Conservation (phyloP, 2,329 filamentous ascomycete genomes). For the Pseudocercospora fuligena region DNA sequence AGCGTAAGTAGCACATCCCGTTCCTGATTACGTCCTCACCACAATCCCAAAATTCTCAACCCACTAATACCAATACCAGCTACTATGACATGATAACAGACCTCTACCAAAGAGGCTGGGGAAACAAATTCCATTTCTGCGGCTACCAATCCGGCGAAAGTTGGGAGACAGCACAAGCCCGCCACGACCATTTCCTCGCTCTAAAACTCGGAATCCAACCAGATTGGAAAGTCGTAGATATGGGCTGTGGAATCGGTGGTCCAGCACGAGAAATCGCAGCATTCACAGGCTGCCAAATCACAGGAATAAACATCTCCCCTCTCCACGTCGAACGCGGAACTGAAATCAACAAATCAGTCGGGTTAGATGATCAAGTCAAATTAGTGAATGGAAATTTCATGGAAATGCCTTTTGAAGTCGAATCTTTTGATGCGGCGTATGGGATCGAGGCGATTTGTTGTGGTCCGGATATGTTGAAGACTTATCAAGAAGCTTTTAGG, state of each 20-base stretch:
- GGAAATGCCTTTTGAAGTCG: conserved; percentile 33
- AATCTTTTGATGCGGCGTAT: conserved; percentile 39
- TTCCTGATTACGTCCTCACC: too few relatives aligned
- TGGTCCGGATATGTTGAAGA: conserved; percentile 33
- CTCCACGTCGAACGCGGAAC: conserved; percentile 37
- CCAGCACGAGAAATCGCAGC: conserved; percentile 39
- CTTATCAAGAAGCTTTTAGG: conserved; percentile 37
- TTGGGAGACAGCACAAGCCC: conserved; percentile 80
- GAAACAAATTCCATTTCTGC: conserved; percentile 92
- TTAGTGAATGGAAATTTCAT: conserved; percentile 74
- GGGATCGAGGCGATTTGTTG: conserved; percentile 41
- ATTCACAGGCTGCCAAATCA: conserved; percentile 36
- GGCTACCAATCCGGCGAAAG: conserved; percentile 81
- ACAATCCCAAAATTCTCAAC: too few relatives aligned
- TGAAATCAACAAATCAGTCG: conserved; percentile 76
- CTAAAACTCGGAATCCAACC: conserved; percentile 30
- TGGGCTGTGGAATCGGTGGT: conserved; percentile 41
- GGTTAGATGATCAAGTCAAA: conserved; percentile 72
- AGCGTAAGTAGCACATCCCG: background rate
- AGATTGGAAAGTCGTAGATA: conserved; percentile 39
- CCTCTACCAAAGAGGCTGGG: conserved; percentile 94
- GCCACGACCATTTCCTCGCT: conserved; percentile 40
- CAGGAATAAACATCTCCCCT: conserved; percentile 39
- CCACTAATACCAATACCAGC: too few relatives aligned
- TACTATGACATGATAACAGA: conserved; percentile 99